Conservation (phyloP, 2,329 filamentous ascomycete species). For the Graphilbum sp. region DNA sequence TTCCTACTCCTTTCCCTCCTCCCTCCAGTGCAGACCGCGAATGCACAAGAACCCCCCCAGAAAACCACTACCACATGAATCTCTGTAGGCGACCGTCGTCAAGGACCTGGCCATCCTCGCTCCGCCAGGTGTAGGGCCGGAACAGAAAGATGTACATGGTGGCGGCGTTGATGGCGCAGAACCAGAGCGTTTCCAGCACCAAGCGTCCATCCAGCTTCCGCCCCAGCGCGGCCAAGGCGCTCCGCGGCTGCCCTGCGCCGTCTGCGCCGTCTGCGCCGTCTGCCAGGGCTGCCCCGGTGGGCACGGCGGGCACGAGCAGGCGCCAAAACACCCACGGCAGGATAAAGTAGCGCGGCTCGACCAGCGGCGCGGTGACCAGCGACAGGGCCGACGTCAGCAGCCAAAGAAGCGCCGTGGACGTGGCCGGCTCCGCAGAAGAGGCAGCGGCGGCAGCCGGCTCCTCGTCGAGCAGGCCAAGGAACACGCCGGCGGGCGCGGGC, state of each 20-base stretch:
- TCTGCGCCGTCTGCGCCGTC: too few relatives aligned
- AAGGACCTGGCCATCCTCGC: conserved; percentile 31
- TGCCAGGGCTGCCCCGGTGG: conserved; percentile 13
- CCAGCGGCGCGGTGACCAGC: conserved; percentile 74
- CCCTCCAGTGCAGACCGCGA: too few relatives aligned
- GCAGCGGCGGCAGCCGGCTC: conserved; percentile 14
- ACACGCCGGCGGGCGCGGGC: too few relatives aligned
- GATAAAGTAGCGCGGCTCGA: conserved; percentile 94
- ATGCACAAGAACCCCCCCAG: background rate
- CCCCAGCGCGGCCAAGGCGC: conserved; percentile 5
- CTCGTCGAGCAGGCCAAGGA: conserved; percentile 9
- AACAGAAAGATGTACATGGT: conserved; percentile 60
- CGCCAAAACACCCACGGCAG: conserved; percentile 91
- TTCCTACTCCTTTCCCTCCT: too few relatives aligned
- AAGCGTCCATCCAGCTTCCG: conserved; percentile 28
- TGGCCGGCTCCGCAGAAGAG: conserved; percentile 18
- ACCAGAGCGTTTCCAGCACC: conserved; percentile 50
- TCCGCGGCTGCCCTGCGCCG: background rate
- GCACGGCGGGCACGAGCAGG: conserved; percentile 47
- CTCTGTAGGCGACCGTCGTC: conserved; percentile 47
- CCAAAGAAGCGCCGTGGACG: conserved; percentile 38
- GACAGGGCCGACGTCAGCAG: conserved; percentile 59
- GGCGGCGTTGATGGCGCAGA: conserved; percentile 42
- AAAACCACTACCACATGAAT: conserved; percentile 57
- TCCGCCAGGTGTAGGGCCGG: conserved; percentile 50